phyloP scores from a whole-genome alignment of 805 yeast genomes.

The Saturnispora zaruensis region DNA sequence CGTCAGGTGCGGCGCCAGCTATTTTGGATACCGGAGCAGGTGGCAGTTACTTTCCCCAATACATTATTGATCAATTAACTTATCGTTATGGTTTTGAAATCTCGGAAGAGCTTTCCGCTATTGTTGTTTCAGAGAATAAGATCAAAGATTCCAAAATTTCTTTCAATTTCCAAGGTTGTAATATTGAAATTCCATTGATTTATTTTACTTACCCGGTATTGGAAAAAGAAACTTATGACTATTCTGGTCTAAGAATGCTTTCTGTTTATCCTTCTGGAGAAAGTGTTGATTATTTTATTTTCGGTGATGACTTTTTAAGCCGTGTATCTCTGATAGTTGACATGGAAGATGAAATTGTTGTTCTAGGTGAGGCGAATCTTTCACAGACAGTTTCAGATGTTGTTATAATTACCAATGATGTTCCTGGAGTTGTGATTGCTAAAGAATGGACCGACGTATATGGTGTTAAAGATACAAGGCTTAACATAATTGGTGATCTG shows the following conservation, averaged over 20 bases:
- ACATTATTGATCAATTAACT: conserved; percentile 19
- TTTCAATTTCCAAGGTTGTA: conserved; percentile 46
- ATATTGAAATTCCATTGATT: conserved; percentile 40
- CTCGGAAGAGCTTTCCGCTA: conserved; percentile 33
- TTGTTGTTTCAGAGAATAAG: conserved; percentile 34
- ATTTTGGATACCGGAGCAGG: conserved; percentile 50
- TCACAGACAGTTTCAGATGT: not conserved
- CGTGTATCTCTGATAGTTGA: conserved; percentile 48
- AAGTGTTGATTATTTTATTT: conserved; percentile 30
- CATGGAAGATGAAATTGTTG: conserved; percentile 36
- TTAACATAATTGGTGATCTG: not conserved
- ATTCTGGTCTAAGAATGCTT: conserved; percentile 10
- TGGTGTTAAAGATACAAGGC: conserved; percentile 1
- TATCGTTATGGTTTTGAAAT: conserved; percentile 34
- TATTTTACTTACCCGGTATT: conserved; percentile 14
- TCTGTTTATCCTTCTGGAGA: conserved; percentile 1
- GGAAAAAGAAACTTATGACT: conserved; percentile 9
- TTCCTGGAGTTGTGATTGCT: not conserved
- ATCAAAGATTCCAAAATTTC: conserved; percentile 22
- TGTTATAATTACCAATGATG: conserved; percentile 3
- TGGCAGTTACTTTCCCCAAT: conserved; percentile 34
- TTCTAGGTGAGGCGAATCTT: conserved; percentile 31
- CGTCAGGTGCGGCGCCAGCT: conserved; percentile 25
- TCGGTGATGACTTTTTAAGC: conserved; percentile 49
- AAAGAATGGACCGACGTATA: not conserved